Conservation (phyloP, 768 basidiomycete species). For the Agrocybe pediades region DNA sequence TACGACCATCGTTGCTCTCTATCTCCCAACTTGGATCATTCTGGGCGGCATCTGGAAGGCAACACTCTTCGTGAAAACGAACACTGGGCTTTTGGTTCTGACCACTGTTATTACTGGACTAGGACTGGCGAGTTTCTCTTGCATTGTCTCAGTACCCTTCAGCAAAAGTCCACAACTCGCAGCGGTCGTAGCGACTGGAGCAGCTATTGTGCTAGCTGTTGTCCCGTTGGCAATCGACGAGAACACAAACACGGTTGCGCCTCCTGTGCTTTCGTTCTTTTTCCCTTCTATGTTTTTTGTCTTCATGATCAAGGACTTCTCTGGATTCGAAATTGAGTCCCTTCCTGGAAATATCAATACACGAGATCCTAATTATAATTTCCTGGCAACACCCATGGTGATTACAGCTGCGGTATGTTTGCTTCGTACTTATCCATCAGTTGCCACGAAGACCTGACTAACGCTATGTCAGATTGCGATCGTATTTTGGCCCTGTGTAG, state of each 20-base stretch:
- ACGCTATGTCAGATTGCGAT: conserved; percentile 58
- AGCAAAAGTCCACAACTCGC: conserved; percentile 74
- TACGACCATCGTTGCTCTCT: conserved; percentile 58
- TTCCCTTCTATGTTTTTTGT: conserved; percentile 75
- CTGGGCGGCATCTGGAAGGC: conserved; percentile 68
- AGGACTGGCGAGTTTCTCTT: conserved; percentile 68
- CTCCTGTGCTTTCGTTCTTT: conserved; percentile 55
- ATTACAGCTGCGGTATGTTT: conserved; percentile 63
- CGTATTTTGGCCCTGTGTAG: conserved; percentile 74
- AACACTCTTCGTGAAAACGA: conserved; percentile 64
- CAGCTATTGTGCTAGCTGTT: conserved; percentile 56
- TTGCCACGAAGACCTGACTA: neutral
- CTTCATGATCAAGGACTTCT: conserved; percentile 66
- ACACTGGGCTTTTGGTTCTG: conserved; percentile 57
- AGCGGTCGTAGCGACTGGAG: conserved; percentile 64
- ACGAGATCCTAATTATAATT: conserved; percentile 57
- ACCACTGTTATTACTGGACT: conserved; percentile 70
- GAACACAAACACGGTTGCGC: conserved; percentile 40
- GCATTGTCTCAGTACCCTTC: conserved; percentile 70
- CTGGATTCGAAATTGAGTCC: conserved; percentile 64
- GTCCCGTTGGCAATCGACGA: conserved; percentile 58
- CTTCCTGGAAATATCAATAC: conserved; percentile 52
- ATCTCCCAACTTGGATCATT: conserved; percentile 77
- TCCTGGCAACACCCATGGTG: conserved; percentile 57
- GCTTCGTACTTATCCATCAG: neutral